Percentiles rank a stretch among this genome's conserved stretches.
Conservation (phyloP, 495 filamentous ascomycete species). For the Achaetomiella virescens region DNA sequence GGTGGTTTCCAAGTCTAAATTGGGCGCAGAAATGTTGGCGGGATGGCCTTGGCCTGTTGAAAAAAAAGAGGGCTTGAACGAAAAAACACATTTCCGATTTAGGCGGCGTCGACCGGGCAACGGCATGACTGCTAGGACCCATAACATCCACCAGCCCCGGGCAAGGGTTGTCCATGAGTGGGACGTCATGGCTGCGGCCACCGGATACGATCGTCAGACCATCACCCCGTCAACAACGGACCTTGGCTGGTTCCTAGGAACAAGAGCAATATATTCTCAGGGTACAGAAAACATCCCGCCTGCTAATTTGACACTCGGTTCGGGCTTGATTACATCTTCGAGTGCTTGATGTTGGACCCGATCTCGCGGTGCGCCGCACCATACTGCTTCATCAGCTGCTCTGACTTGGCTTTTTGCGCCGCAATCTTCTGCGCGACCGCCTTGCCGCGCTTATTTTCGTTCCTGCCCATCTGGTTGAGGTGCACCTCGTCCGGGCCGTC, state of each 20-base stretch:
- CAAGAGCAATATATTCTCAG: too few relatives aligned
- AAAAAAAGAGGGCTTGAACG: constrained; percentile 4
- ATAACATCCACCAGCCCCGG: constrained; percentile 6
- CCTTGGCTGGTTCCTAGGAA: too few relatives aligned
- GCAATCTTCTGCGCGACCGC: constrained; percentile 58
- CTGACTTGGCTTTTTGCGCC: constrained; percentile 57
- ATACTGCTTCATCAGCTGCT: constrained; percentile 58
- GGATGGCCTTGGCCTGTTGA: not conserved
- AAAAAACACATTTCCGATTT: constrained; percentile 26
- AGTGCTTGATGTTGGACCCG: constrained; percentile 42
- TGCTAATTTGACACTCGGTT: not conserved
- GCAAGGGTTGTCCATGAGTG: not conserved
- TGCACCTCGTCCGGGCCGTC: constrained; percentile 95
- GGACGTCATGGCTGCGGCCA: constrained; percentile 6
- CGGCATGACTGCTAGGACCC: constrained; percentile 13
- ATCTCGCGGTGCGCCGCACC: constrained; percentile 45
- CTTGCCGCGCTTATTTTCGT: constrained; percentile 68
- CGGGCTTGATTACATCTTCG: not conserved
- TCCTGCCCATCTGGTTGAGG: constrained; percentile 79
- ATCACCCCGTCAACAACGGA: not conserved
- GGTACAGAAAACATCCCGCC: not conserved
- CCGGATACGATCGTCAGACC: not conserved
- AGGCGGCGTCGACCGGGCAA: constrained; percentile 24
- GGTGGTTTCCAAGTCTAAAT: not conserved
- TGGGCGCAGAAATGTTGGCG: not conserved